Evolutionary conservation across 192 early-diverging fungal species (phyloP).

Genomic region (Coemansia sp.): DNA sequence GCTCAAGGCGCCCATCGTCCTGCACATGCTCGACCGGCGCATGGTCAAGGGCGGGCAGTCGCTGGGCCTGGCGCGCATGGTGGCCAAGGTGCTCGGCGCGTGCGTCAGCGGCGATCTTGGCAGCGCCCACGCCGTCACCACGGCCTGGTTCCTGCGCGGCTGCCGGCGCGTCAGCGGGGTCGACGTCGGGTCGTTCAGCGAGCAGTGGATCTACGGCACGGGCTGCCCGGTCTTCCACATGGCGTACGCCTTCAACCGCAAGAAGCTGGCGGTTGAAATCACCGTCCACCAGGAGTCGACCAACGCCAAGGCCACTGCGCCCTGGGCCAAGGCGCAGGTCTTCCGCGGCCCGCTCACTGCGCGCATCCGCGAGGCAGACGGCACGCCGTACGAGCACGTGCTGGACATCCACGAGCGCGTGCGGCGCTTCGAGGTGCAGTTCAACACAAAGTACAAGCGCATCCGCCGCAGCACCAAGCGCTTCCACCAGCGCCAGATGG

Average conservation of each 20-base stretch:
- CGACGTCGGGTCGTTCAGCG: constrained; percentile 78
- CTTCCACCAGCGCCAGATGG: constrained; percentile 71
- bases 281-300: constrained; percentile 73
- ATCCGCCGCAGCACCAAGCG: constrained; percentile 79
- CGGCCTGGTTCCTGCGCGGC: constrained; percentile 71
- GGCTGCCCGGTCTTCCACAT: constrained; percentile 89
- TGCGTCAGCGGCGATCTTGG: constrained; percentile 70
- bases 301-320: constrained; percentile 53
- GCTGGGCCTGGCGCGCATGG: constrained; percentile 71
- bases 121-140: constrained; percentile 58
- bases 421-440: constrained; percentile 86
- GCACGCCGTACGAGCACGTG: constrained; percentile 81
- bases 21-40: constrained; percentile 90
- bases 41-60: constrained; percentile 70
- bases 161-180: constrained; percentile 87
- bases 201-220: constrained; percentile 93
- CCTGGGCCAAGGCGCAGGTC: constrained; percentile 48
- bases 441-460: constrained; percentile 98
- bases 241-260: constrained; percentile 85
- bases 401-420: constrained; percentile 72
- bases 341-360: constrained; percentile 68
- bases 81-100: constrained; percentile 75
- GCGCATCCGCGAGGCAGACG: constrained; percentile 80
- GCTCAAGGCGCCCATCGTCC: constrained; percentile 83
- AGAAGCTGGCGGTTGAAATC: constrained; percentile 95